Base-by-base conservation (phyloP, 306 rosid species). In the Carpinus viminea region DNA sequence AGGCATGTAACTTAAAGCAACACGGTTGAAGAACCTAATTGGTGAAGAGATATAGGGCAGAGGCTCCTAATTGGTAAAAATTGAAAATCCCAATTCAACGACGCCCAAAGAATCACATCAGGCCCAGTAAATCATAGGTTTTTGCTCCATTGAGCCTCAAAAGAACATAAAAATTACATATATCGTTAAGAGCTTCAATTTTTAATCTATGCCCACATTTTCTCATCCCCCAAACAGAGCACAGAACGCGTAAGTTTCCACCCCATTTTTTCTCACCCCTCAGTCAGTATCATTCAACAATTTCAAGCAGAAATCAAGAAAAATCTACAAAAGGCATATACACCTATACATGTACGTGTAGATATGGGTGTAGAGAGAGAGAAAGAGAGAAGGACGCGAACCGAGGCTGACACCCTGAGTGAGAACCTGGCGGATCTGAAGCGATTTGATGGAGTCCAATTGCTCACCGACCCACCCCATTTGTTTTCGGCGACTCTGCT, bases 381-480 rank as follows among this genome's bases (percentile, higher is more conserved):
- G 60, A 61, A 36, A 66, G 54, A 69, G 45, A 61, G 81, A 82
- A 59, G 73, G 73, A 18, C 48, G 66, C 96, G 52, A 73, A 92
- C 97, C 97, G 28, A 92, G 96, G 83, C 96, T 92, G 86, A 92
- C 86, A 59, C 72, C 92, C 82, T 92, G 97, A 28, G 91, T 81
- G 70, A 92, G 89, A 61, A 89, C 87, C 85, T 92, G 97, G 34
- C 97, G 96, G 88, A 92, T 87, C 97, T 90, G 97, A 78, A 92
- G 74, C 80, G 96, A 92, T 83, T 87, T 92, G 81, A 92, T 48
- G 79, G 97, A 92, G 36, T 90, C 93, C 50, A 92, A 59, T 18
- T 78, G 78, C 70, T 92, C 97, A n/a, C 89, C 89, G 82, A 90
- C 86, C 89, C 86, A 90, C 73, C 96, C 96, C 97, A 92, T 92